phyloP scores from a whole-genome alignment of 805 yeast genomes.

The Zygotorulaspora sp. region DNA sequence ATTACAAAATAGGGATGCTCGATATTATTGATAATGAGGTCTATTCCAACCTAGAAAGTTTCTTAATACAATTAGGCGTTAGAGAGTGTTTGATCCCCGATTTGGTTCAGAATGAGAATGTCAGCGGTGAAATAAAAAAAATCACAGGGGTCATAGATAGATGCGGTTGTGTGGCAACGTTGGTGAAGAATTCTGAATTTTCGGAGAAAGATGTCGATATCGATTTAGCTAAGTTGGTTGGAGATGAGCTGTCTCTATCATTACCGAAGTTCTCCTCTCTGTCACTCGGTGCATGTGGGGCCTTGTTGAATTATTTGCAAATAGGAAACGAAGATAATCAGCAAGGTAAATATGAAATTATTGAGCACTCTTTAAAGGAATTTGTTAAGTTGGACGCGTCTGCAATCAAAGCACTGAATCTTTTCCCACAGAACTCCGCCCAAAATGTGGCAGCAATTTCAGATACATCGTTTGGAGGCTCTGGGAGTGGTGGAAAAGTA shows the following conservation, averaged over 20 bases:
- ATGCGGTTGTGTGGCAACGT: constrained; percentile 69
- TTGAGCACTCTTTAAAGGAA: constrained; percentile 65
- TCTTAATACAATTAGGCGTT: constrained; percentile 82
- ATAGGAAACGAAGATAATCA: constrained; percentile 54
- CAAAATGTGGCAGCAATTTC: constrained; percentile 21
- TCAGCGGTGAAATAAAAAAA: constrained; percentile 49
- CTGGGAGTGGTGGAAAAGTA: constrained; percentile 36
- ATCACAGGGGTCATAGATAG: constrained; percentile 68
- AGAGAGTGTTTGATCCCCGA: constrained; percentile 71
- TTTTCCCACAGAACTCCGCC: constrained; percentile 54
- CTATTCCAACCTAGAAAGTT: constrained; percentile 79
- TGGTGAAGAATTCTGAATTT: constrained; percentile 54
- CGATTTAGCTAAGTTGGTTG: constrained; percentile 69
- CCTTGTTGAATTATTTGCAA: constrained; percentile 64
- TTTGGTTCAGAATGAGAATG: constrained; percentile 21
- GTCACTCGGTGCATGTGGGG: constrained; percentile 37
- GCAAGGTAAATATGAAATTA: constrained; percentile 52
- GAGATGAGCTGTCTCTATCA: constrained; percentile 40
- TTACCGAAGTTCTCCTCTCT: constrained; percentile 28
- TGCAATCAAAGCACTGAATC: constrained; percentile 80
- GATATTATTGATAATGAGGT: constrained; percentile 87
- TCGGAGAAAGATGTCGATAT: constrained; percentile 65
- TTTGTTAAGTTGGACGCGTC: constrained; percentile 89
- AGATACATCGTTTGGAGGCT: constrained; percentile 12
- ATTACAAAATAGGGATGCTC: constrained; percentile 59